Evolutionary conservation across 1,284 basidiomycete species (phyloP).

Genomic region (Cutaneotrichosporon cavernicola): DNA sequence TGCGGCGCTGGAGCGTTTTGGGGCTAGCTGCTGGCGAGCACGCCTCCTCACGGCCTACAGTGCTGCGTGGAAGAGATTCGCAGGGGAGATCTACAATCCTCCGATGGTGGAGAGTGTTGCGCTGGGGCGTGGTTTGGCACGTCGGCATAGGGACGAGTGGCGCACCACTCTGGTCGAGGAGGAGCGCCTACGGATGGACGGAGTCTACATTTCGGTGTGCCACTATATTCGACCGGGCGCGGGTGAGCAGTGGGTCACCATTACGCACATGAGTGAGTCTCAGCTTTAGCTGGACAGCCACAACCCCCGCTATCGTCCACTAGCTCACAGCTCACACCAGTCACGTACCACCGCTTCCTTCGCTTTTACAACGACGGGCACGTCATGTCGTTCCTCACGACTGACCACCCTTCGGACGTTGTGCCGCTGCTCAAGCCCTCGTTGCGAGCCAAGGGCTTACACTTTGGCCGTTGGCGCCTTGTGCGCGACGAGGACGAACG

Average conservation of each 20-base stretch:
- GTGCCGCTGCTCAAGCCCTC: constrained; percentile 74
- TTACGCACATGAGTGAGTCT: constrained; percentile 51
- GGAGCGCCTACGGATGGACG: constrained; percentile 76
- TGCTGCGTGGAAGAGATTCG: constrained; percentile 62
- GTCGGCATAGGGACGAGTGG: constrained; percentile 63
- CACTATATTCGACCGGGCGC: constrained; percentile 71
- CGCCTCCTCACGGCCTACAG: constrained; percentile 67
- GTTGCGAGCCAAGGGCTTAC: constrained; percentile 70
- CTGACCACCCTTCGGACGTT: constrained; percentile 73
- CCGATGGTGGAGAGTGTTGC: constrained; percentile 54
- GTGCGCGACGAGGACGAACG: constrained; percentile 27
- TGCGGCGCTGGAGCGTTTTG: constrained; percentile 73
- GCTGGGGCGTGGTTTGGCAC: constrained; percentile 53
- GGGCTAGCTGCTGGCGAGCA: constrained; percentile 66
- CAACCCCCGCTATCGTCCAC: background rate
- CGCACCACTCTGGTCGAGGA: constrained; percentile 75
- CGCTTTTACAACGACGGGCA: constrained; percentile 85
- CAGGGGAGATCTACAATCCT: constrained; percentile 64
- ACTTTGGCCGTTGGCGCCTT: constrained; percentile 49
- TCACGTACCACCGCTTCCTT: constrained; percentile 59
- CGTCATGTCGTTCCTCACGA: constrained; percentile 80
- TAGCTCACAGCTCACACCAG: constrained; percentile 25
- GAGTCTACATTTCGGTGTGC: constrained; percentile 84
- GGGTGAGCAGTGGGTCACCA: constrained; percentile 76
- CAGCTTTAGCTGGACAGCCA: too few species aligned